Conservation (phyloP, 306 rosid genomes). For the Quercus parvula region DNA sequence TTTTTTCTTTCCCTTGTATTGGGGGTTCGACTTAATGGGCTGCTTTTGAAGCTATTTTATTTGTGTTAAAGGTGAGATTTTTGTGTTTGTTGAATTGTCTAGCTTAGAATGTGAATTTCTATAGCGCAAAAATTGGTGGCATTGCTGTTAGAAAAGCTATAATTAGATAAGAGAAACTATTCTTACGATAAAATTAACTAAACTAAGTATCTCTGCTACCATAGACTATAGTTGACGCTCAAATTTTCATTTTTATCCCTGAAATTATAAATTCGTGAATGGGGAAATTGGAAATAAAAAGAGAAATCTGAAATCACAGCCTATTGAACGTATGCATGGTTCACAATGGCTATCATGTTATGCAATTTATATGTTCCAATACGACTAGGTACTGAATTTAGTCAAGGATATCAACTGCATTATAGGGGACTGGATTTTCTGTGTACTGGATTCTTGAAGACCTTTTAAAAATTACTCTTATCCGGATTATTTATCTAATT, state of each 20-base stretch:
- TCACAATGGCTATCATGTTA: not conserved
- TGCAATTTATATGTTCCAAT: not conserved
- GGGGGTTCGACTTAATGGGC: slow-evolving; percentile 24
- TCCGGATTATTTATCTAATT: slow-evolving; percentile 18
- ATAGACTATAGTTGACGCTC: not conserved
- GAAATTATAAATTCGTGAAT: not conserved
- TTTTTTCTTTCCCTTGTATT: not conserved
- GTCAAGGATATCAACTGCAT: not conserved
- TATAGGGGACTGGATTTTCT: not conserved
- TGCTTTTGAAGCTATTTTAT: slow-evolving; percentile 1
- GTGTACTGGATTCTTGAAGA: not conserved
- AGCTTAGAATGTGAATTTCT: slow-evolving; percentile 2
- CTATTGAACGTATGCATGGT: not conserved
- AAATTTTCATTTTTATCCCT: not conserved
- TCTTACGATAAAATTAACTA: not conserved
- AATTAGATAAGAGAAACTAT: slow-evolving; percentile 1
- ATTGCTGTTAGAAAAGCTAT: slow-evolving; percentile 13
- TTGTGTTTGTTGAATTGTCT: slow-evolving; percentile 15
- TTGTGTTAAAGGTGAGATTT: not conserved
- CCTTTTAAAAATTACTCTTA: slow-evolving; percentile 4
- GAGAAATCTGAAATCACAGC: not conserved
- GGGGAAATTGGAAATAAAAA: not conserved
- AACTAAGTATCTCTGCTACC: not conserved
- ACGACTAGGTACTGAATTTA: not conserved
- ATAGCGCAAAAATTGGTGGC: slow-evolving; percentile 7